Base-by-base conservation (phyloP, 148 eudicot genomes). In the Amaranthus hypochondriacus region DNA sequence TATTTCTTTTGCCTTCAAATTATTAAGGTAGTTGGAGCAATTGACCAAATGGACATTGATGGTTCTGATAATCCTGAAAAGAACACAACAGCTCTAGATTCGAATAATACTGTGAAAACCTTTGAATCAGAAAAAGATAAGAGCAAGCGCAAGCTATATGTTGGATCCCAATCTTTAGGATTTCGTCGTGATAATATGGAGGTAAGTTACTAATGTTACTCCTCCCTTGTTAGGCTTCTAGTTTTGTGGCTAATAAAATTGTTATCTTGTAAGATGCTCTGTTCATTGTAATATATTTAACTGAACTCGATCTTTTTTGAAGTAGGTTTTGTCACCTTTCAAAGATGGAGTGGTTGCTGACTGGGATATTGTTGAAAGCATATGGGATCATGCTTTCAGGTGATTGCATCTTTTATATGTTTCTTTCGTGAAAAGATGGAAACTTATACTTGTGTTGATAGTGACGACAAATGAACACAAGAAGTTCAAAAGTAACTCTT, bases 321-420 rank as follows among this genome's bases (percentile, higher is more conserved):
- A 13, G 56, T 13, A 95, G 99, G 94, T 95, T 60, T 62, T 92
- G 59, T 86, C 99, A 64, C 90, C 96, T 56, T 79, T 95, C 13
- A 95, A 89, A 85, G 97, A 92, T 78, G 99, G 99, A 79, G 83
- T 84, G 73, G 87, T 95, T 56, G 87, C 82, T 68, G 99, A 95
- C 69, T 92, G 97, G 99, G 99, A 92, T 75, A 90, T 92, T 52
- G 94, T 89, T 79, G 99, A 95, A 80, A 85, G 81, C 85, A 92
- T 95, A 75, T 95, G 96, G 99, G 96, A 92, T 74, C 99, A 95
- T 83, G 89, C 97, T 62, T 86, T 92, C 70, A 88, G 91, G 98
- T 95, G 68, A 72, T 78, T 68, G 3, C 51, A 61, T 51, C 56
- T 21, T 70, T 8, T 54, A 43, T 44, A 49, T 71, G 50, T 73